A percentile compares a stretch with the other conserved stretches of the same genome.
phyloP scores from a whole-genome alignment of 139 green algal genomes.

The Tetradesmus lagerheimii region DNA sequence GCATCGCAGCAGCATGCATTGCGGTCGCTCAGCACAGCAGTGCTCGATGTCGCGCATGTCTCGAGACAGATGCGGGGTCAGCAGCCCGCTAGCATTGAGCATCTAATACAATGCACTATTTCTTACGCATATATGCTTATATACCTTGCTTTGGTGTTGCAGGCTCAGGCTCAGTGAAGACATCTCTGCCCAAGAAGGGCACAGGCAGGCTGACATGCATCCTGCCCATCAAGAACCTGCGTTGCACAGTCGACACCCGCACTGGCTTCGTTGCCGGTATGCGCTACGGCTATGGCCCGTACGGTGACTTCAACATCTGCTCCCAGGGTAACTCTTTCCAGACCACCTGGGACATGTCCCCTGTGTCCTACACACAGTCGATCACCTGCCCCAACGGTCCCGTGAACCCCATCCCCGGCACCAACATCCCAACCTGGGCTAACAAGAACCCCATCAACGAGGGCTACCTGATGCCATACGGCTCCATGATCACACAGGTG shows the following conservation, averaged over 20 bases:
- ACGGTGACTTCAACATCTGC: neutral
- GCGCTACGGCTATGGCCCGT: neutral
- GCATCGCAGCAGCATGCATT: too few relatives aligned
- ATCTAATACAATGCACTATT: too few relatives aligned
- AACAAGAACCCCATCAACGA: neutral
- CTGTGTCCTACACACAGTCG: neutral
- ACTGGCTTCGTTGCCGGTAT: constrained; percentile 38
- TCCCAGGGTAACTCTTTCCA: neutral
- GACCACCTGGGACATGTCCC: constrained; percentile 30
- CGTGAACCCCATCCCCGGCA: neutral
- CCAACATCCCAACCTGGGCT: neutral
- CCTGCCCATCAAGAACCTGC: constrained; percentile 22
- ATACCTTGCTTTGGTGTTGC: neutral
- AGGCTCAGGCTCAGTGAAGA: neutral
- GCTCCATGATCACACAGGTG: constrained; percentile 9
- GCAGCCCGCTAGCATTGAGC: too few relatives aligned
- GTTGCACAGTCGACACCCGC: constrained; percentile 18
- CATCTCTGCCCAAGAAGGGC: constrained; percentile 12
- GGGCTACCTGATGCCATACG: neutral
- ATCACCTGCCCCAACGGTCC: neutral
- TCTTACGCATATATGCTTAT: too few relatives aligned
- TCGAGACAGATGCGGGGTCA: too few relatives aligned
- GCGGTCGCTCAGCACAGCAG: too few relatives aligned
- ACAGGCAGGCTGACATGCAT: constrained; percentile 32
- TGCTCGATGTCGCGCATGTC: too few relatives aligned